phyloP scores from a whole-genome alignment of 768 basidiomycete genomes.

The Boletus rubropictus region DNA sequence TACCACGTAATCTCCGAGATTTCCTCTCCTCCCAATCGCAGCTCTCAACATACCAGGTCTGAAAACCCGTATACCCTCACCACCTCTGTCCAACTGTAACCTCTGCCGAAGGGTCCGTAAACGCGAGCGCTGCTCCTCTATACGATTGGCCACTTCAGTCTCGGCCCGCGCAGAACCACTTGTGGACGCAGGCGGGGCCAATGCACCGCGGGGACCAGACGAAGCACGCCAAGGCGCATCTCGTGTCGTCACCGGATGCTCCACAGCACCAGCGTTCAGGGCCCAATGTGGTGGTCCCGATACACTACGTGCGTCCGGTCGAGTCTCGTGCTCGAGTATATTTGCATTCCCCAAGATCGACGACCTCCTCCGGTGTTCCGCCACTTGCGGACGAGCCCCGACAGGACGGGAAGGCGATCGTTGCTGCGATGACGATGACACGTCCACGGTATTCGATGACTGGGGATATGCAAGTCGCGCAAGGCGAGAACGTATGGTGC shows the following conservation, averaged over 20 bases:
- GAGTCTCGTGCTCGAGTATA: slow-evolving; percentile 12
- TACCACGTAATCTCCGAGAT: slow-evolving; percentile 49
- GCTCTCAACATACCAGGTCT: slow-evolving; percentile 23
- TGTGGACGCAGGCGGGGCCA: neutral
- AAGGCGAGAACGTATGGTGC: slow-evolving; percentile 24
- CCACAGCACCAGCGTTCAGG: slow-evolving; percentile 1
- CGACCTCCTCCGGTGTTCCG: slow-evolving; percentile 12
- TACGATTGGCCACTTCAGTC: slow-evolving; percentile 4
- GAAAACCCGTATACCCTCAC: slow-evolving; percentile 17
- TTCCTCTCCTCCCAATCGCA: slow-evolving; percentile 21
- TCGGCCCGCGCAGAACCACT: slow-evolving; percentile 1
- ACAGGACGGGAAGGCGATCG: slow-evolving; percentile 23
- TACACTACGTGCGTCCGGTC: slow-evolving; percentile 1
- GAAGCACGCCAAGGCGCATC: slow-evolving; percentile 23
- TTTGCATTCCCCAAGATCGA: slow-evolving; percentile 2
- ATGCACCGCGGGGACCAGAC: slow-evolving; percentile 12
- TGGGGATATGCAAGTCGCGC: slow-evolving; percentile 21
- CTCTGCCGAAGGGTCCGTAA: slow-evolving; percentile 25
- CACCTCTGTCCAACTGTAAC: slow-evolving; percentile 24
- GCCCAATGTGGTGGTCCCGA: slow-evolving; percentile 10
- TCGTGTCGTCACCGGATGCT: slow-evolving; percentile 2
- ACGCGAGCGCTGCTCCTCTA: slow-evolving; percentile 22
- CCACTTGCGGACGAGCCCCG: slow-evolving; percentile 22
- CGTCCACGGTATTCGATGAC: slow-evolving; percentile 5
- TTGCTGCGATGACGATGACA: slow-evolving; percentile 12